These are phyloP conservation scores for Tardiomyces digboiensis DNA, from an alignment of 1,139 yeast species.

Conservation along the genomic window DNA sequence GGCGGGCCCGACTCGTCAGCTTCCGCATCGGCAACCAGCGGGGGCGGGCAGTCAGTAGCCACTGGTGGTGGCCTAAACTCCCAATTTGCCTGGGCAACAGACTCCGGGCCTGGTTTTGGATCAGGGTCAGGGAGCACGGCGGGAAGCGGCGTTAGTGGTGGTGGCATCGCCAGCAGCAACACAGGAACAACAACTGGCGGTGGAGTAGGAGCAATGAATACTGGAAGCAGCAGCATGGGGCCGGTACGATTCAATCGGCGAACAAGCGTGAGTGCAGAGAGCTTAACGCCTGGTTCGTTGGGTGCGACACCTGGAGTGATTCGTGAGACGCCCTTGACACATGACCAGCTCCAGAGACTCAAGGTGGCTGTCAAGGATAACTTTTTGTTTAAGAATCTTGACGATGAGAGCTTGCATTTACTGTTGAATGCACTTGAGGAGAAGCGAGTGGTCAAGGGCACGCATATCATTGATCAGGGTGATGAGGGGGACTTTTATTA, in stretches of 20 bases:
- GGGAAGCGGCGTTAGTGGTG: background rate
- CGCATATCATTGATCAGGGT: slow-evolving; percentile 80
- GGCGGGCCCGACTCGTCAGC: background rate
- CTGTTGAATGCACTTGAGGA: slow-evolving; percentile 78
- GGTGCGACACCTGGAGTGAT: slow-evolving; percentile 35
- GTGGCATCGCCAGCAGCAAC: background rate
- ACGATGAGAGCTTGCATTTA: slow-evolving; percentile 58
- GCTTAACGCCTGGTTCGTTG: slow-evolving; percentile 27
- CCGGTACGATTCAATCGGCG: slow-evolving; percentile 67
- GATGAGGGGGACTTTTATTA: slow-evolving; percentile 96
- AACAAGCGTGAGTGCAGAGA: slow-evolving; percentile 79
- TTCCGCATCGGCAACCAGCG: background rate
- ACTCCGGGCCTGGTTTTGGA: background rate
- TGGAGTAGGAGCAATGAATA: background rate
- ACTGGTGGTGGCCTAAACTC: background rate
- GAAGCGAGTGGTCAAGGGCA: slow-evolving; percentile 48
- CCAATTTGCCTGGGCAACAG: background rate
- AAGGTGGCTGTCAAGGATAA: slow-evolving; percentile 66
- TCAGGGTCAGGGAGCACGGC: background rate
- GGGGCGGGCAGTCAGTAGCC: background rate
- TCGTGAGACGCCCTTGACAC: slow-evolving; percentile 1
- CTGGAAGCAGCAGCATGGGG: background rate
- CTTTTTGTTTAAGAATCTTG: slow-evolving; percentile 74
- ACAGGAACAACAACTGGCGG: background rate
- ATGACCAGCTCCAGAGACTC: slow-evolving; percentile 36